These are phyloP conservation scores for Patellifolia procumbens DNA, from an alignment of 179 eudicot species.

Conservation along the genomic window DNA sequence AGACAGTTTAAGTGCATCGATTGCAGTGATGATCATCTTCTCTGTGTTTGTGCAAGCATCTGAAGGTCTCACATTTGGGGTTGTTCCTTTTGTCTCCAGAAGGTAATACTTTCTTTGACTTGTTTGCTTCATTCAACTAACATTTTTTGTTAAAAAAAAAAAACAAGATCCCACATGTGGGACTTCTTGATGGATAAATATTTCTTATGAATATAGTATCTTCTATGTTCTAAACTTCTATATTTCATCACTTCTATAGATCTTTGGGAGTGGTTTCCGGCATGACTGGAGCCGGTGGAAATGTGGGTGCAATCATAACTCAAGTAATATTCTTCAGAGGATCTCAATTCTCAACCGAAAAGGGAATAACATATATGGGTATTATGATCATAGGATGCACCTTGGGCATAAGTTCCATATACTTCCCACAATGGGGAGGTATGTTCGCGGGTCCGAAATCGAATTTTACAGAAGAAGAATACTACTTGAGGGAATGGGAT, in stretches of 20 bases:
- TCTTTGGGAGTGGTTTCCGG: conserved; percentile 73
- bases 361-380: conserved; percentile 67
- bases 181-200: no score
- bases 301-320: conserved; percentile 67
- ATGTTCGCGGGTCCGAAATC: conserved; percentile 59
- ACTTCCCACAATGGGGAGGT: conserved; percentile 84
- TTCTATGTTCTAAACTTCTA: no score
- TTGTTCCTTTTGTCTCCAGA: conserved; percentile 81
- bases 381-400: conserved; percentile 64
- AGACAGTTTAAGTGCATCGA: conserved; percentile 47
- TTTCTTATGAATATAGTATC: no score
- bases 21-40: conserved; percentile 68
- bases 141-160: no score
- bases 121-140: no score
- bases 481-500: conserved; percentile 66
- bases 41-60: conserved; percentile 81
- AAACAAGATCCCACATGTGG: no score
- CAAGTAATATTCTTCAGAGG: conserved; percentile 74
- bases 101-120: conserved; percentile 48
- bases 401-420: conserved; percentile 41
- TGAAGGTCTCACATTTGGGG: conserved; percentile 79
- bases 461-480: conserved; percentile 57
- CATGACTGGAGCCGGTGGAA: conserved; percentile 79
- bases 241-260: conserved; percentile 33
- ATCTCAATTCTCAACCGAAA: conserved; percentile 49